A percentile compares a stretch with the other conserved stretches of the same genome.
Conservation (phyloP, 2,329 filamentous ascomycete genomes). For the Calonectria pauciramosa region DNA sequence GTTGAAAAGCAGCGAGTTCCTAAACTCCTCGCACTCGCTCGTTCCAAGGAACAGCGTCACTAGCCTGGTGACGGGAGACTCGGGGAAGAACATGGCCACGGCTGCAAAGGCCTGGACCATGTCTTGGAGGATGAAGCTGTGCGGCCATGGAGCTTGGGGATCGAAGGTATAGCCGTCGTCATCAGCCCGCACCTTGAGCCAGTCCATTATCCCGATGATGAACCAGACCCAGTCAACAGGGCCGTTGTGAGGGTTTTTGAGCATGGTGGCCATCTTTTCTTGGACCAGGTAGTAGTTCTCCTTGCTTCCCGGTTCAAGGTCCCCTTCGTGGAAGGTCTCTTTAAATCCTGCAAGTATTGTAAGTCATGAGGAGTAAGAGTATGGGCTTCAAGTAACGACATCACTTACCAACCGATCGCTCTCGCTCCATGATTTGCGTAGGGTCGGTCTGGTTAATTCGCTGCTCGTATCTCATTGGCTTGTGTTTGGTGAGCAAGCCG, state of each 20-base stretch:
- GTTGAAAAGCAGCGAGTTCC: conserved; percentile 38
- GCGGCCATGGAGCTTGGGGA: conserved; percentile 39
- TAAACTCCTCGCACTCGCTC: conserved; percentile 30
- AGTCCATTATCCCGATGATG: conserved; percentile 39
- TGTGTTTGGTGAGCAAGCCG: conserved; percentile 9
- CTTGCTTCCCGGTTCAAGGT: conserved; percentile 44
- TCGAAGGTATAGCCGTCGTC: conserved; percentile 33
- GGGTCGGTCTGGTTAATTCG: conserved; percentile 26
- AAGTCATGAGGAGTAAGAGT: neutral
- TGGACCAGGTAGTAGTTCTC: conserved; percentile 36
- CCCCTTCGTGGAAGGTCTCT: conserved; percentile 43
- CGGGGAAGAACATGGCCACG: conserved; percentile 48
- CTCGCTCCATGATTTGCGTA: conserved; percentile 44
- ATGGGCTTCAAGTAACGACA: fast-evolving
- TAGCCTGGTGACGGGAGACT: neutral
- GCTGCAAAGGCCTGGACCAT: conserved; percentile 41
- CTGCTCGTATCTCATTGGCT: conserved; percentile 13
- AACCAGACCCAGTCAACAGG: conserved; percentile 43
- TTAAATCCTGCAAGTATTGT: conserved; percentile 40
- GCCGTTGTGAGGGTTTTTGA: conserved; percentile 23
- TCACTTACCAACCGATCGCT: conserved; percentile 38
- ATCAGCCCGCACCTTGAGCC: conserved; percentile 38
- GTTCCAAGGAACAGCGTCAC: conserved; percentile 40
- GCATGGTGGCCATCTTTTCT: conserved; percentile 34
- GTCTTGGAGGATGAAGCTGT: conserved; percentile 44